Base-by-base conservation (phyloP, 176 grass and related monocot species). In the Paspalum notatum region DNA sequence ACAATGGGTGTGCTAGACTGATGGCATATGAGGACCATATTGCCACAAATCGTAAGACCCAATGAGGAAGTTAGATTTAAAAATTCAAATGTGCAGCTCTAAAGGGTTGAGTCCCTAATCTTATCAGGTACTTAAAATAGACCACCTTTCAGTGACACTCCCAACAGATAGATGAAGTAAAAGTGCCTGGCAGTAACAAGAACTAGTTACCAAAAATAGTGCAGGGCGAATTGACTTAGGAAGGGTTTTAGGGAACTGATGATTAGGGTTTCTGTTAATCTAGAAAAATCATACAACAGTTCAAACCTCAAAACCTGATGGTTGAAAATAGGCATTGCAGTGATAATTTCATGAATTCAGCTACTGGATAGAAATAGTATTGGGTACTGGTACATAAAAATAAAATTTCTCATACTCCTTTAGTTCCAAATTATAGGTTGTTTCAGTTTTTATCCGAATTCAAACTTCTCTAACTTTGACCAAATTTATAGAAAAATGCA, bases 241-340 rank as follows among this genome's bases (percentile, higher is more conserved):
- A 57, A 22, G 20, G 20, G 55, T 57, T 57, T 22, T n/a, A 24
- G 55, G 55, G n/a, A 58, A 58, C 9, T 58, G 9, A 21, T 24
- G 3, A 58, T 58, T 58, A 25, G n/a, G 9, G 9, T 58, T 58
- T 58, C 55, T 58, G 55, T 58, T 63, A 64, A 73, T 70, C 20
- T 73, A 82, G 24, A 20, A 39, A 75, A 26, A 39, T 4, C 58
- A 37, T 45, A 26, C 57, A 52, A 12, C 69, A 54, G 22, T 43
- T 75, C 15, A 75, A 66, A 43, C 2, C 22, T 24, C n/a, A 24
- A 58, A 51, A 53, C 8, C 20, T 68, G 64, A 61, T n/a, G 59
- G 53, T 50, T n/a, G 4, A 50, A 40, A 84, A 84, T 17, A 66
- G 18, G 39, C 17, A 66, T 4, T 58, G 51, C 38, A 68, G 68